phyloP scores from a whole-genome alignment of 306 rosid genomes.

The Vigna unguiculata region DNA sequence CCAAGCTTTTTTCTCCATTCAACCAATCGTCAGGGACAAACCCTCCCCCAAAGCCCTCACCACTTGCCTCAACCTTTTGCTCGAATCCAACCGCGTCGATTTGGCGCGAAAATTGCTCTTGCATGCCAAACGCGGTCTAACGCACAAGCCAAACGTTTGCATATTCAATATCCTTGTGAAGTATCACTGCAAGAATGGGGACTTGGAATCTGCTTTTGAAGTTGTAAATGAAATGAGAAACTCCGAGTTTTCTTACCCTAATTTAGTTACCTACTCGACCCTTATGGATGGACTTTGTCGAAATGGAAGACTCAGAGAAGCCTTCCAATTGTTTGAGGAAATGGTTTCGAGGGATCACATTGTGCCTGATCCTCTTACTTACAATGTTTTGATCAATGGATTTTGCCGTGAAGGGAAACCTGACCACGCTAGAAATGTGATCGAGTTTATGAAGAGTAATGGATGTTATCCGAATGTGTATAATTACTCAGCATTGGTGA shows the following conservation, averaged over 20 bases:
- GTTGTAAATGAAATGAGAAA: slow-evolving; percentile 77
- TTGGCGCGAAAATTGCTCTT: slow-evolving; percentile 71
- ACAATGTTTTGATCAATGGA: slow-evolving; percentile 79
- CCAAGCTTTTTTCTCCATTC: slow-evolving; percentile 65
- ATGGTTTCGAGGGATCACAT: slow-evolving; percentile 73
- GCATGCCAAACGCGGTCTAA: slow-evolving; percentile 61
- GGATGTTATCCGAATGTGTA: slow-evolving; percentile 78
- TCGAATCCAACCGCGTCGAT: slow-evolving; percentile 70
- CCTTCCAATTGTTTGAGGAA: slow-evolving; percentile 80
- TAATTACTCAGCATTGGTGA: slow-evolving; percentile 76
- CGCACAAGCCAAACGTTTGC: slow-evolving; percentile 73
- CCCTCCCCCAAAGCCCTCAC: slow-evolving; percentile 81
- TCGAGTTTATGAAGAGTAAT: slow-evolving; percentile 78
- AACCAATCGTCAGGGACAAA: slow-evolving; percentile 70
- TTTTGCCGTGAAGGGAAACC: slow-evolving; percentile 71
- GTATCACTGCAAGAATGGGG: slow-evolving; percentile 82
- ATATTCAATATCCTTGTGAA: slow-evolving; percentile 83
- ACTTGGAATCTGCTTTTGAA: slow-evolving; percentile 79
- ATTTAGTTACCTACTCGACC: slow-evolving; percentile 83
- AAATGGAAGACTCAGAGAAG: slow-evolving; percentile 76
- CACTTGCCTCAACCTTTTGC: slow-evolving; percentile 82
- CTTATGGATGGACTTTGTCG: slow-evolving; percentile 77
- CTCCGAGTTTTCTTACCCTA: slow-evolving; percentile 66
- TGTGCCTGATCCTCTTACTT: slow-evolving; percentile 76
- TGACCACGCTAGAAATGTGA: slow-evolving; percentile 67